Conservation (phyloP, 345 rosid species). For the Chamaenerion angustifolium region DNA sequence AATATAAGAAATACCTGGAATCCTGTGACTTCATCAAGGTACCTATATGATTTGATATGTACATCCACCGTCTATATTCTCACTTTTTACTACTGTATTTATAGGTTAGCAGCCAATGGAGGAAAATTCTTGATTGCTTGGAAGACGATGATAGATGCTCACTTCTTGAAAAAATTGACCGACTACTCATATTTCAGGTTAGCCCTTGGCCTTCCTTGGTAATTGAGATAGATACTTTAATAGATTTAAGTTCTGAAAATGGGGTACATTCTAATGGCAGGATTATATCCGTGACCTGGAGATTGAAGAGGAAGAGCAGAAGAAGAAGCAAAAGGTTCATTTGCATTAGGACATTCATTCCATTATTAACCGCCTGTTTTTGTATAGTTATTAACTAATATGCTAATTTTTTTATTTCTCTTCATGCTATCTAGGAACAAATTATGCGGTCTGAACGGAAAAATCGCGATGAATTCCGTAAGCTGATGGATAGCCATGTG, state of each 20-base stretch:
- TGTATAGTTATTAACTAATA: background rate
- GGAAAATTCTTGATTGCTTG: slow-evolving; percentile 75
- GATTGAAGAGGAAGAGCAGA: slow-evolving; percentile 83
- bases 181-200: slow-evolving; percentile 72
- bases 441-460: slow-evolving; percentile 75
- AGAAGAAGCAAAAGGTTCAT: slow-evolving; percentile 74
- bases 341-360: background rate
- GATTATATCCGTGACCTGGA: slow-evolving; percentile 80
- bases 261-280: slow-evolving; percentile 27
- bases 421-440: slow-evolving; percentile 46
- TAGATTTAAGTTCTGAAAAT: slow-evolving; percentile 3
- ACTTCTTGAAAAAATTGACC: slow-evolving; percentile 79
- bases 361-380: too few species aligned
- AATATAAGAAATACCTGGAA: slow-evolving; percentile 60
- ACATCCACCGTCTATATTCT: slow-evolving; percentile 8
- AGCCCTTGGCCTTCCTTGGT: background rate
- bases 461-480: slow-evolving; percentile 75
- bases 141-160: slow-evolving; percentile 91
- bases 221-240: background rate
- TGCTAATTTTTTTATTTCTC: slow-evolving; percentile 9
- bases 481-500: slow-evolving; percentile 72
- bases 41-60: slow-evolving; percentile 4
- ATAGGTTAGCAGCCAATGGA: slow-evolving; percentile 84
- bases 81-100: slow-evolving; percentile 10
- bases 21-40: slow-evolving; percentile 96